Conservation (phyloP, 2,329 filamentous ascomycete species). For the Cladophialophora psammophila region DNA sequence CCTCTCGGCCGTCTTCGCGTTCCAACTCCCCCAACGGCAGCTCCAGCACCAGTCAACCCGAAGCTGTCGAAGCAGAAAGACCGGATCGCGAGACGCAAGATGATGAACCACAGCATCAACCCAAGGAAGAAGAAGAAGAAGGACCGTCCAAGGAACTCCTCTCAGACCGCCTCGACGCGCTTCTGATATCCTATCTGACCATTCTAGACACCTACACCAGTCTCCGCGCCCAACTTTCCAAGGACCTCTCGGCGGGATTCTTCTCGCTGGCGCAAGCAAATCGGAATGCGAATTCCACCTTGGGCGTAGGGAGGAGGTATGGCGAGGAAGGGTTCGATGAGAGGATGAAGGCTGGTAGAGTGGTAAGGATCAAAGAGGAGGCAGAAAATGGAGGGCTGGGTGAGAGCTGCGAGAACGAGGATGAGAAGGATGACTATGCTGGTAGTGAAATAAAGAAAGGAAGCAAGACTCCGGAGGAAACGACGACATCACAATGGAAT, state of each 20-base stretch:
- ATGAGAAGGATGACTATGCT: slow-evolving; percentile 21
- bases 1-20: slow-evolving; percentile 32
- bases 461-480: neutral
- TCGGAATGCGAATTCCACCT: slow-evolving; percentile 51
- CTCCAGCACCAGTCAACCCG: neutral
- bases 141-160: slow-evolving; percentile 8
- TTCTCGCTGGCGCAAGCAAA: slow-evolving; percentile 59
- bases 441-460: neutral
- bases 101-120: neutral
- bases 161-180: slow-evolving; percentile 33
- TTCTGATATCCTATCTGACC: slow-evolving; percentile 40
- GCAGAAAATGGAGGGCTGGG: slow-evolving; percentile 4
- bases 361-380: slow-evolving; percentile 33
- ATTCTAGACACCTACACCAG: slow-evolving; percentile 42
- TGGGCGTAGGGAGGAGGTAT: slow-evolving; percentile 51
- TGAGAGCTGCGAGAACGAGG: slow-evolving; percentile 31
- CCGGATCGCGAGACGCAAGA: neutral
- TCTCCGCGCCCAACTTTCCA: slow-evolving; percentile 38
- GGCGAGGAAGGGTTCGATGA: slow-evolving; percentile 60
- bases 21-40: slow-evolving; percentile 11
- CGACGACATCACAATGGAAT: neutral
- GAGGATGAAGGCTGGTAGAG: slow-evolving; percentile 57
- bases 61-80: neutral
- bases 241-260: slow-evolving; percentile 48
- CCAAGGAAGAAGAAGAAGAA: neutral